Conservation (phyloP, 139 green algal genomes). For the Raphidocelis subcapitata region DNA sequence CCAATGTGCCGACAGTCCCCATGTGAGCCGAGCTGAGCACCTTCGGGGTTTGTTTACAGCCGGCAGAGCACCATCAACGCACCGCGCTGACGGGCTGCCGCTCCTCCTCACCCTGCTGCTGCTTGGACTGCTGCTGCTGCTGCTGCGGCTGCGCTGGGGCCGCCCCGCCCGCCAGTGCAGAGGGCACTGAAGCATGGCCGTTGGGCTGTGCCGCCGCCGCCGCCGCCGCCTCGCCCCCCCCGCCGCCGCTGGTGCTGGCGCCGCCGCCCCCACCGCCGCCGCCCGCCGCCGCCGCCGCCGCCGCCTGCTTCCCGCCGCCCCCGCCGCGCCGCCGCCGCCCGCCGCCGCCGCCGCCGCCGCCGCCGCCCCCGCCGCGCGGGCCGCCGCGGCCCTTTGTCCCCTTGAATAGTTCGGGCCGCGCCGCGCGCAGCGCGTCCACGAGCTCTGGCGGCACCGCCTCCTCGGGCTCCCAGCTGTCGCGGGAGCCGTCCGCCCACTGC, state of each 20-base stretch:
- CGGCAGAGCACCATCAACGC: no score
- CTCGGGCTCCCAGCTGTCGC: constrained; percentile 74
- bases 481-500: constrained; percentile 69
- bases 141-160: not conserved
- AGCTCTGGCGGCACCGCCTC: constrained; percentile 68
- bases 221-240: not conserved
- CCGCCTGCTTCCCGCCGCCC: not conserved
- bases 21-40: no score
- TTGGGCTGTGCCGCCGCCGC: not conserved
- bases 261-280: not conserved
- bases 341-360: not conserved
- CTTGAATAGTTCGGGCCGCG: constrained; percentile 32
- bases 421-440: constrained; percentile 36
- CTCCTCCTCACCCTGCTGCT: no score
- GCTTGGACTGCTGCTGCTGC: no score
- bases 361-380: not conserved
- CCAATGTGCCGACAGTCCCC: no score
- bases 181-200: not conserved
- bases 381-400: not conserved
- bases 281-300: not conserved
- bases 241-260: not conserved
- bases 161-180: no score
- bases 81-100: no score
- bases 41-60: no score
- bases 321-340: not conserved